These are phyloP conservation scores for Xylaria sp. DNA, from an alignment of 2,329 filamentous ascomycete species.

Conservation along the genomic window DNA sequence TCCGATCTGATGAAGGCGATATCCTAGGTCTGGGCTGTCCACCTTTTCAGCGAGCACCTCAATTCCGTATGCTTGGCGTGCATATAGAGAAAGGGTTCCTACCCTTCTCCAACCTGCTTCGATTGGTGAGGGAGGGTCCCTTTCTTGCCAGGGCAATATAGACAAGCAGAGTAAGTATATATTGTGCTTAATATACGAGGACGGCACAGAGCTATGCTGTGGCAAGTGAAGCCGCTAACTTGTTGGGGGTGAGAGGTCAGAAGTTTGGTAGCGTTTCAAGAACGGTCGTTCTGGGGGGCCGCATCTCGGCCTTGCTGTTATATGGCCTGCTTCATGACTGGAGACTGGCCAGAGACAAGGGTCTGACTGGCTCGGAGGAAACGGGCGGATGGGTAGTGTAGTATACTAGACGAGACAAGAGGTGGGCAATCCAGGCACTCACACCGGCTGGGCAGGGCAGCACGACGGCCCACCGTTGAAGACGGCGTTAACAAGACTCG, in stretches of 20 bases:
- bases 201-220: slow-evolving; percentile 48
- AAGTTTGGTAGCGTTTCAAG: slow-evolving; percentile 44
- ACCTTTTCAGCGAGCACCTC: slow-evolving; percentile 46
- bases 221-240: slow-evolving; percentile 44
- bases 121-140: slow-evolving; percentile 52
- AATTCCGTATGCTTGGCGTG: slow-evolving; percentile 55
- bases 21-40: slow-evolving; percentile 44
- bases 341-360: slow-evolving; percentile 42
- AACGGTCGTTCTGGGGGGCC: slow-evolving; percentile 39
- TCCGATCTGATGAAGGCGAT: slow-evolving; percentile 51
- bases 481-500: slow-evolving; percentile 27
- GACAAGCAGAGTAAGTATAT: slow-evolving; percentile 56
- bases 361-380: slow-evolving; percentile 41
- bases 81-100: slow-evolving; percentile 52
- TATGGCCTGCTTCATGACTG: slow-evolving; percentile 46
- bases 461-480: slow-evolving; percentile 44
- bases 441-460: slow-evolving; percentile 38
- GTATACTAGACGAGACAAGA: slow-evolving; percentile 37
- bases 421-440: slow-evolving; percentile 37
- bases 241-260: slow-evolving; percentile 44
- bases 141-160: slow-evolving; percentile 55
- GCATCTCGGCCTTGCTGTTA: slow-evolving; percentile 44
- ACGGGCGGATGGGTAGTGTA: slow-evolving; percentile 41
- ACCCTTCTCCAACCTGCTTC: slow-evolving; percentile 48
- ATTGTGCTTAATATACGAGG: slow-evolving; percentile 57